These are phyloP conservation scores for Eleusine indica DNA, from an alignment of 176 grass and related monocot genomes.

Conservation along the genomic window DNA sequence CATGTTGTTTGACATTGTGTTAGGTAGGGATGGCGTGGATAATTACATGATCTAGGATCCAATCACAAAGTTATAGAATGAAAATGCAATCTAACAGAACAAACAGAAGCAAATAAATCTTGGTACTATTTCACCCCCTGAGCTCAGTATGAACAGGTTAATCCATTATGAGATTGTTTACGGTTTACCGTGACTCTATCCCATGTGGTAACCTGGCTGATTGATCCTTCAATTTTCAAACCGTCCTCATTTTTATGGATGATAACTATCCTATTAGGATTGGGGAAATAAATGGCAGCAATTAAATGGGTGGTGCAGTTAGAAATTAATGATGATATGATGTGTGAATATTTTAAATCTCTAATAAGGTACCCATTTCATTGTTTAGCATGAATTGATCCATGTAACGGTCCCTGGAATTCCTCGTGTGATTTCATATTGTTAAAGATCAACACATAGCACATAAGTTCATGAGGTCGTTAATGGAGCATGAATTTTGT, in stretches of 20 bases:
- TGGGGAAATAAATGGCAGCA: neutral
- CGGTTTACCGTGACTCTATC: neutral
- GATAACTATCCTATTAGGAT: neutral
- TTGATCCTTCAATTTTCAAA: neutral
- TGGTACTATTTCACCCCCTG: neutral
- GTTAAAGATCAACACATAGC: neutral
- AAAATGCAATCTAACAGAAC: neutral
- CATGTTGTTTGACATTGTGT: conserved; percentile 1
- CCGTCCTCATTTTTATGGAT: neutral
- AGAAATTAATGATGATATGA: neutral
- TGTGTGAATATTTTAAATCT: neutral
- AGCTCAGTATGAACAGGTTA: neutral
- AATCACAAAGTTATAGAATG: neutral
- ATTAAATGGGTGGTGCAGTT: neutral
- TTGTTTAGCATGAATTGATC: conserved; percentile 11
- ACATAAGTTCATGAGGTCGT: neutral
- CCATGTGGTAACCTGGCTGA: conserved; percentile 5
- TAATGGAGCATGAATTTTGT: neutral
- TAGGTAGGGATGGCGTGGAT: neutral
- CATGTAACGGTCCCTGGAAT: neutral
- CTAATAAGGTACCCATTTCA: neutral
- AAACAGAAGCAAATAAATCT: conserved; percentile 23
- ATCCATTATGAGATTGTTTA: neutral
- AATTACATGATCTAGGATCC: neutral
- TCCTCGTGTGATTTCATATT: conserved; percentile 1